Conservation (phyloP, 768 basidiomycete species). For the Pisolithus orientalis region DNA sequence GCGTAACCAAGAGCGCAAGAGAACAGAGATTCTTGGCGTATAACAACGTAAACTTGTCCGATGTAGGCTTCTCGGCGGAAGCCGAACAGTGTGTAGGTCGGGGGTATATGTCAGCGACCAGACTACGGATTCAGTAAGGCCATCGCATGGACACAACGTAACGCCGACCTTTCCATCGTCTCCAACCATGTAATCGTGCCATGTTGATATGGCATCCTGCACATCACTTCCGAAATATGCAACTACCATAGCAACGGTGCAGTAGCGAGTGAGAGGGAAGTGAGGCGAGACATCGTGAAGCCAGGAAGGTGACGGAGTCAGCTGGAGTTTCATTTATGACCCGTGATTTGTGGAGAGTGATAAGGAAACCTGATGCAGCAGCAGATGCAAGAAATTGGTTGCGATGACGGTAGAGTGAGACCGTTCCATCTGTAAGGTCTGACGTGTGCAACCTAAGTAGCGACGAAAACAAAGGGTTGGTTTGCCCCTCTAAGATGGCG, state of each 20-base stretch:
- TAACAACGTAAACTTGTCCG: conserved; percentile 80
- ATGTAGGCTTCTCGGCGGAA: conserved; percentile 72
- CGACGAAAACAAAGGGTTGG: conserved; percentile 61
- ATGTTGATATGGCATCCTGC: conserved; percentile 72
- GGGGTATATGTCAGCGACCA: too few species aligned
- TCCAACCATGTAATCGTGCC: conserved; percentile 74
- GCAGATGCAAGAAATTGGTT: conserved; percentile 77
- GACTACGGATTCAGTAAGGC: too few species aligned
- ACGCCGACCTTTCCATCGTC: conserved; percentile 67
- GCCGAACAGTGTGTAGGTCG: conserved; percentile 28
- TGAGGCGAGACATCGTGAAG: conserved; percentile 45
- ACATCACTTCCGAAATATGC: conserved; percentile 84
- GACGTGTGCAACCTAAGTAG: conserved; percentile 76
- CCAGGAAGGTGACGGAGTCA: conserved; percentile 92
- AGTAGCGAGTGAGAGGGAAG: conserved; percentile 19
- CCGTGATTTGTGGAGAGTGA: conserved; percentile 80
- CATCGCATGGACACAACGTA: neutral
- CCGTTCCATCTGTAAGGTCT: conserved; percentile 94
- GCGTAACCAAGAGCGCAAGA: conserved; percentile 78
- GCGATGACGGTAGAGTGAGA: conserved; percentile 84
- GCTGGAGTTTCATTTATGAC: conserved; percentile 75
- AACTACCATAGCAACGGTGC: conserved; percentile 64
- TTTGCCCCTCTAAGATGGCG: conserved; percentile 37
- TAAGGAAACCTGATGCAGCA: conserved; percentile 47
- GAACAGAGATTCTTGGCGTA: conserved; percentile 74